Evolutionary conservation across 257 asterid genomes (phyloP).

Genomic region (Solanum verrucosum): DNA sequence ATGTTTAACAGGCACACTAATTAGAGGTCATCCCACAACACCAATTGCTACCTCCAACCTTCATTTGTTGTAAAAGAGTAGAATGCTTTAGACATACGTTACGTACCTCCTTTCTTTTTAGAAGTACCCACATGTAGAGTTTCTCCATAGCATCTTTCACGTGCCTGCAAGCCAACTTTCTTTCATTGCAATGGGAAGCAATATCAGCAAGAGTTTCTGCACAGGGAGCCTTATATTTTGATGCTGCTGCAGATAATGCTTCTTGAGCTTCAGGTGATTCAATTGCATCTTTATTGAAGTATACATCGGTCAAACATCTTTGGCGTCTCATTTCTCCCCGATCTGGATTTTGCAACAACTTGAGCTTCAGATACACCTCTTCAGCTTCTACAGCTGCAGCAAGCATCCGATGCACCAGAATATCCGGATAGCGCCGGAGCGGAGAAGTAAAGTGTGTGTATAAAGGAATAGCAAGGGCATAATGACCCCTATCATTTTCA

Average conservation of each 20-base stretch:
- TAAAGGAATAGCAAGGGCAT: constrained; percentile 70
- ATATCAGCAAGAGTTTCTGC: constrained; percentile 41
- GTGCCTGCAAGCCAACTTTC: constrained; percentile 60
- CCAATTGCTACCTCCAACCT: neutral
- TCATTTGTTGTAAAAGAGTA: neutral
- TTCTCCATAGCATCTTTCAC: constrained; percentile 61
- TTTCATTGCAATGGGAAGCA: constrained; percentile 69
- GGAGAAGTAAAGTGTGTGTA: constrained; percentile 96
- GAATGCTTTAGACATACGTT: neutral
- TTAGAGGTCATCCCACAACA: neutral
- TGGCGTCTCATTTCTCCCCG: constrained; percentile 7
- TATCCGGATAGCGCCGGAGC: constrained; percentile 79
- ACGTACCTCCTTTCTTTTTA: constrained; percentile 64
- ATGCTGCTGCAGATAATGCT: constrained; percentile 47
- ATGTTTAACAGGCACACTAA: neutral
- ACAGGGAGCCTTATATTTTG: constrained; percentile 32
- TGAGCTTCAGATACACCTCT: constrained; percentile 38
- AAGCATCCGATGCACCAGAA: constrained; percentile 77
- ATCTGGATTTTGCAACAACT: constrained; percentile 4
- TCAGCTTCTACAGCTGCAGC: constrained; percentile 83
- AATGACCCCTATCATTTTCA: constrained; percentile 45
- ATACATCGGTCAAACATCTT: constrained; percentile 58
- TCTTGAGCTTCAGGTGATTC: constrained; percentile 56
- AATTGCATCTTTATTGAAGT: constrained; percentile 26
- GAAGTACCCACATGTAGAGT: constrained; percentile 67